Evolutionary conservation across 225 moss, liverwort and hornwort species (phyloP), one percentile per base, ranked within the genome.

Genomic region (Polytrichum commune): DNA sequence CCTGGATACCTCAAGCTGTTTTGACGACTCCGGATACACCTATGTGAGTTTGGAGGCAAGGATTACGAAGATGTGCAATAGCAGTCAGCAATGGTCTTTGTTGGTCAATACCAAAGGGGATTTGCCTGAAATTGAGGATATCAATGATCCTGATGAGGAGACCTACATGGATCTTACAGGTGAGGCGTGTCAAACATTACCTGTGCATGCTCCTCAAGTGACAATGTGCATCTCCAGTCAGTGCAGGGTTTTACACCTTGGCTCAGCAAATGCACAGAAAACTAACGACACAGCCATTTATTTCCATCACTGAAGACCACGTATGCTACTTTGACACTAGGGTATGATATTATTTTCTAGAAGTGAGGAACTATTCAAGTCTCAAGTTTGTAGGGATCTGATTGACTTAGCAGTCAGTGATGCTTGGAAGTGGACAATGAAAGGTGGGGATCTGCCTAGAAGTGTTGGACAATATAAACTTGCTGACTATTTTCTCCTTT

Each of bases 11-110:
- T 73, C 77, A 25, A 73, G 56, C 67, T 86, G 83, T 63, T 74
- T 63, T 62, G 22, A 58, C 16, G 74, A 78, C 18, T 55, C 72
- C 3, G 35, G 64, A 2, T 60, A 69, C 38, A 46, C 27, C 0
- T 83, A 71, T 65, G 27, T 86, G 68, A 69, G 78, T 57, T 83
- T 86, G 8, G 78, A 78, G 56, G 83, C 80, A 46, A 73, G 78
- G 13, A 72, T 83, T 27, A 71, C 56, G 30, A 71, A 69, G 74
- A 58, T 54, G 70, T 85, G 84, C 66, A 65, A 78, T 2, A 75
- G 71, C 56, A 28, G 75, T 53, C 86, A 77, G 26, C 55, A 75
- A 71, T 86, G 86, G 86, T 69, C 77, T 32, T 64, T 86, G 55
- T 69, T 83, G 57, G 77, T 80, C 19, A 83, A 80, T 35, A 83